Evolutionary conservation across 2,329 filamentous ascomycete genomes (phyloP), one percentile per base, ranked within the genome.

Genomic region (Colletotrichum tropicale): DNA sequence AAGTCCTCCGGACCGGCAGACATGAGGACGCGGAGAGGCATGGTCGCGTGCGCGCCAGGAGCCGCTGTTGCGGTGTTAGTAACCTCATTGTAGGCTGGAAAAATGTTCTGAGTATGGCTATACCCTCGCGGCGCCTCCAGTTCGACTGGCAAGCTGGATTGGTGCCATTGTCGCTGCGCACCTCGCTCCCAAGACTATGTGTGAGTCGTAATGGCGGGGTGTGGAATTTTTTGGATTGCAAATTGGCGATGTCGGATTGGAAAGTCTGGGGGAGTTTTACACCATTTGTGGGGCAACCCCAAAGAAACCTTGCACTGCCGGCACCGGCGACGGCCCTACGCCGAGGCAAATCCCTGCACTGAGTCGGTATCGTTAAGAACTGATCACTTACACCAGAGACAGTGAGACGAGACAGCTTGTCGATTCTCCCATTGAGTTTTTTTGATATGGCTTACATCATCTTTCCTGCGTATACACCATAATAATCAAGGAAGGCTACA

Each of bases 61-160:
- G 79, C 80, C 84, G 84, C 87, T 87, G 79, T 80, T 74, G n/a
- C 58, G 32, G 38, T 62, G 65, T 69, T 16, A 76, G 55, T 70
- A 32, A 16, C 1, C 24, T 62, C 78, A 64, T 72, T 70, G 48
- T 55, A 68, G 24, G 66, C 56, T 15, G 43, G 32, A 36, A 18
- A 26, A 56, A 9, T 30, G 18, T 15, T 18, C 6, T 1, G 8
- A 43, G 55, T 15, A 21, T 8, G 18, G 52, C 58, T 81, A 70
- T 82, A 90, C 88, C 84, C 84, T 85, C 81, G 88, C 85, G 81
- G 86, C 84, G 78, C 85, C 85, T 81, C 88, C 86, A 77, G 87
- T 87, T 79, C 88, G 87, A 79, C 86, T 85, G 79, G 86, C 87
- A 79, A 89, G 83, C 81, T 88, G 84, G 84, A 89, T 88, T 84